Base-by-base conservation (phyloP, 2,329 filamentous ascomycete genomes). In the Epichloe sylvatica region DNA sequence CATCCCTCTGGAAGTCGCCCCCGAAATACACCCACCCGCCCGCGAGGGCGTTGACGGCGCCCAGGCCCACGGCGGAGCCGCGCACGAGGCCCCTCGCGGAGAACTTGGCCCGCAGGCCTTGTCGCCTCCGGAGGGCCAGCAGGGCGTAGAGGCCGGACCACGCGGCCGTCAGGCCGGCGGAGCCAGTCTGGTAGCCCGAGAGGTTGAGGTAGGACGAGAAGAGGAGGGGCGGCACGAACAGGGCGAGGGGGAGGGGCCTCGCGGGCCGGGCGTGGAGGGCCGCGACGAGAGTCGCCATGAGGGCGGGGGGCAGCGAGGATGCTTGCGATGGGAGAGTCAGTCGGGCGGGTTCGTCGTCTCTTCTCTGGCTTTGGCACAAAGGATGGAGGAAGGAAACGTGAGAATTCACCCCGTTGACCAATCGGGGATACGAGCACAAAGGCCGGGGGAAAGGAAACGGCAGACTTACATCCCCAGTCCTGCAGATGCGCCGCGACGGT, bases 171-270 rank as follows among this genome's bases (percentile, higher is more conserved):
- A 80, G 64, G 46, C 75, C 77, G 2, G 76, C 77, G 50, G 70
- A 70, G 59, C 77, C 76, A 4, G 74, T 76, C 53, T 71, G 72
- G 65, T 75, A 78, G 51, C 77, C 77, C 19, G 76, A 74, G 6
- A 81, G 70, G 61, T 78, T 78, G 58, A 78, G 70, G 64, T 80
- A 81, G 60, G 70, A 73, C 49, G 71, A 68, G 64, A 80, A 77
- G 19, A 54, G 46, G 30, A 52, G 43, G 4, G 46, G 40, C 9
- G 51, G 73, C n/a, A 68, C 63, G 59, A 73, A 71, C 55, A 74
- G 65, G 59, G 76, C 69, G 58, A 79, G 68, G 76, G 73, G 73
- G 3, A 77, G 63, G 12, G 66, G 55, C 55, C 74, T 73, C 45
- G 76, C 60, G 35, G 77, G 77, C 2, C 75, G 74, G 42, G 67